Base-by-base conservation (phyloP, 2,329 filamentous ascomycete genomes). In the Ophiocordyceps camponoti-rufipedis region DNA sequence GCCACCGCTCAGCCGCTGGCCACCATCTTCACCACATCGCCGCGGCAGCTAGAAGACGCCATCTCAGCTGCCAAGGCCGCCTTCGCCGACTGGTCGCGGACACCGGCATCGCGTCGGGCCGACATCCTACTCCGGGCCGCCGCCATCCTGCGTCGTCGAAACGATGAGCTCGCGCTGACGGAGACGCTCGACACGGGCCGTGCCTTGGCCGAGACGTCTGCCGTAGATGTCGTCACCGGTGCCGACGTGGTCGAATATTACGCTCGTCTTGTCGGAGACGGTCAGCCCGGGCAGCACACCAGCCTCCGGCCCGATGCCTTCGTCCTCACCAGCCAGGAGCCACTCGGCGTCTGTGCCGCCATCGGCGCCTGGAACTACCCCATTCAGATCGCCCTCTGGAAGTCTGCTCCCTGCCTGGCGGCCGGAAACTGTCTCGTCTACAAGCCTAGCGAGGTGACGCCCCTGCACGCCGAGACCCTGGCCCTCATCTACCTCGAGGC, bases 311-410 rank as follows among this genome's bases (percentile, higher is more conserved):
- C 78, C 44, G 80, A 85, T 52, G 85, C 85, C 4, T 87, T 81
- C 74, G 77, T 91, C 35, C 86, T 88, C 62, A 88, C 83, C 11
- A 80, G 77, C 56, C 89, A 91, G 59, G 82, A 85, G 53, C 73
- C 86, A 5, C 67, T 93, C 16, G 86, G 86, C 28, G 85, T 91
- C 13, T 93, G 85, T 59, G 86, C 75, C 13, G 86, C 84, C 47
- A 93, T 93, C 52, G 86, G 85, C 46, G 86, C 86, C 13, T 93
- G 85, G 85, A 93, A 93, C 63, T 93, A 93, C 58, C 86, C 86
- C 12, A 83, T 93, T 51, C 85, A 93, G 61, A 93, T 93, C 52
- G 85, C 85, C 9, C 69, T 93, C 1, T 93, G 85, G 85, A 93
- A 93, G 62, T 87, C 83, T 1, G 85, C 82, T 0, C 83, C 86